Conservation (phyloP, 2,329 filamentous ascomycete genomes). For the Pseudonectria foliicola region DNA sequence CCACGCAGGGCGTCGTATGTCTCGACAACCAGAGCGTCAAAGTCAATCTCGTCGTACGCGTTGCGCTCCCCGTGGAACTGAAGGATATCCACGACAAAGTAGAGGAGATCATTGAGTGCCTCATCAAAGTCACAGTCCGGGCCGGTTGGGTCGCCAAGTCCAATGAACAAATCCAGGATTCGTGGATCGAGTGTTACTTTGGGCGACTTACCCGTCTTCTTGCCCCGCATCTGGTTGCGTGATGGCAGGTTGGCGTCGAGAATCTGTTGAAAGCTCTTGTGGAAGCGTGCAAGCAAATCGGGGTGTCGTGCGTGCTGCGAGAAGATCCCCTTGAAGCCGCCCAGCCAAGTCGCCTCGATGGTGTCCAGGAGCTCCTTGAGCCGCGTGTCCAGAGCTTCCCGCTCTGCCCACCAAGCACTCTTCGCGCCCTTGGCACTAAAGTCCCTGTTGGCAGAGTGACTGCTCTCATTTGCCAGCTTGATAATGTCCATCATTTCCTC, state of each 20-base stretch:
- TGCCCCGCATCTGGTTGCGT: slow-evolving; percentile 54
- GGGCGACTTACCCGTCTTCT: slow-evolving; percentile 38
- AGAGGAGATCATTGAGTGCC: slow-evolving; percentile 81
- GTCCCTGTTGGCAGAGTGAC: slow-evolving; percentile 59
- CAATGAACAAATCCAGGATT: slow-evolving; percentile 83
- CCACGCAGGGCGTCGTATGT: slow-evolving; percentile 74
- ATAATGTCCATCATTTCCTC: slow-evolving; percentile 79
- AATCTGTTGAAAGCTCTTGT: slow-evolving; percentile 68
- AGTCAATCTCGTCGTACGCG: slow-evolving; percentile 96
- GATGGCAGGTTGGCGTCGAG: slow-evolving; percentile 84
- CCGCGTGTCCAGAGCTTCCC: slow-evolving; percentile 70
- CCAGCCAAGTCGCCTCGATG: slow-evolving; percentile 89
- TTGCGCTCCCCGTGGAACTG: slow-evolving; percentile 96
- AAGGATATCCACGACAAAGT: slow-evolving; percentile 92
- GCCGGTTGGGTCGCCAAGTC: slow-evolving; percentile 65
- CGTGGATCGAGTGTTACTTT: slow-evolving; percentile 46
- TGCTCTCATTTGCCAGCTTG: slow-evolving; percentile 70
- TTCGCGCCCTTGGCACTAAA: slow-evolving; percentile 69
- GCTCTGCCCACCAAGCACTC: slow-evolving; percentile 81
- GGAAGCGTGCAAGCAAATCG: slow-evolving; percentile 65
- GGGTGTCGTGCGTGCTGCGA: slow-evolving; percentile 60
- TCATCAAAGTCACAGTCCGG: slow-evolving; percentile 74
- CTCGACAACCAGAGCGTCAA: slow-evolving; percentile 84
- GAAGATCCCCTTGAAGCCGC: slow-evolving; percentile 92
- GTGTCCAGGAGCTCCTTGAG: slow-evolving; percentile 73